Conservation (phyloP, 768 basidiomycete genomes). For the Mycena latifolia region DNA sequence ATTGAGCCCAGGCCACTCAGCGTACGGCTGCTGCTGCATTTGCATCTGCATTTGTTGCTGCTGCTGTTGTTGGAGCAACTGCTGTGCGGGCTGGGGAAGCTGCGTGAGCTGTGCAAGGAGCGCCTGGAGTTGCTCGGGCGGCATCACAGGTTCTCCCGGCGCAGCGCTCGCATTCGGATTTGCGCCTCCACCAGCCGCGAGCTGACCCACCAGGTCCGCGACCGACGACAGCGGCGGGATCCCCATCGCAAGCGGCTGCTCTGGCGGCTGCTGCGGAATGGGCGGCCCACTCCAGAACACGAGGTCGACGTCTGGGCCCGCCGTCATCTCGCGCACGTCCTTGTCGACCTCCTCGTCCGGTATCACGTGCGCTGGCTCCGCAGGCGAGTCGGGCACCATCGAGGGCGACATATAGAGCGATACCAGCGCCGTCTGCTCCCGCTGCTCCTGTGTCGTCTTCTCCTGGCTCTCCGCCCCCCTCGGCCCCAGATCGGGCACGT, state of each 20-base stretch:
- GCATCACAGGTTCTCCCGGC: constrained; percentile 54
- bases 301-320: constrained; percentile 75
- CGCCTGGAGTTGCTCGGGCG: constrained; percentile 74
- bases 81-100: constrained; percentile 37
- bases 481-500: constrained; percentile 58
- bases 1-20: constrained; percentile 55
- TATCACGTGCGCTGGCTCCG: constrained; percentile 71
- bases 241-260: constrained; percentile 23
- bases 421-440: constrained; percentile 81
- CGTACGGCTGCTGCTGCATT: constrained; percentile 43
- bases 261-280: constrained; percentile 33
- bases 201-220: constrained; percentile 77
- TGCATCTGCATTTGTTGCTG: constrained; percentile 13
- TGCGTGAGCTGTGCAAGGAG: constrained; percentile 54
- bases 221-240: constrained; percentile 59
- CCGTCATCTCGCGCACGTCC: constrained; percentile 73
- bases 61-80: constrained; percentile 11
- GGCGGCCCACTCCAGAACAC: constrained; percentile 72
- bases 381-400: constrained; percentile 84
- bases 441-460: constrained; percentile 76
- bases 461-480: constrained; percentile 81
- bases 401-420: constrained; percentile 78
- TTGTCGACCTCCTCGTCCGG: constrained; percentile 79
- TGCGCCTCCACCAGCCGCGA: constrained; percentile 58
- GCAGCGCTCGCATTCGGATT: constrained; percentile 42